phyloP scores from a whole-genome alignment of 2,329 filamentous ascomycete species.

The Dactylellina leptospora region DNA sequence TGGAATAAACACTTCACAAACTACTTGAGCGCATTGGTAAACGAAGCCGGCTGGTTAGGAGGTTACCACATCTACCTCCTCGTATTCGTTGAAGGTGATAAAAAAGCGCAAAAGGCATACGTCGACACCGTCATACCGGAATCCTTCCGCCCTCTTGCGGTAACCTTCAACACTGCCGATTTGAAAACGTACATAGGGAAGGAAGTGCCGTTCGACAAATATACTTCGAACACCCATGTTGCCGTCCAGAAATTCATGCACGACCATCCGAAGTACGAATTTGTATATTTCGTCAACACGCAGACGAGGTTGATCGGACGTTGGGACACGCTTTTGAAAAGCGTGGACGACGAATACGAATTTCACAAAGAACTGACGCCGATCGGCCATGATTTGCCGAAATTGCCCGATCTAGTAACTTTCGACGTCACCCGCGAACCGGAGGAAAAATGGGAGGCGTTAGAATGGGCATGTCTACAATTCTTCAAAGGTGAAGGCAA shows the following conservation, averaged over 20 bases:
- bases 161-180: slow-evolving; percentile 39
- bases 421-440: slow-evolving; percentile 46
- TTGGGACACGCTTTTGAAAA: slow-evolving; percentile 43
- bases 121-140: slow-evolving; percentile 25
- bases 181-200: slow-evolving; percentile 28
- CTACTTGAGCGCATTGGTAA: slow-evolving; percentile 24
- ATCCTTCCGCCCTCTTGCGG: slow-evolving; percentile 27
- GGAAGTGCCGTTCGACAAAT: slow-evolving; percentile 32
- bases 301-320: slow-evolving; percentile 34
- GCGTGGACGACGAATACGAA: slow-evolving; percentile 43
- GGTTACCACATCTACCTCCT: slow-evolving; percentile 38
- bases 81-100: slow-evolving; percentile 36
- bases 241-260: slow-evolving; percentile 46
- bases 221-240: slow-evolving; percentile 36
- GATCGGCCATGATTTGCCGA: slow-evolving; percentile 2
- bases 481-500: slow-evolving; percentile 26
- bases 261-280: slow-evolving; percentile 41
- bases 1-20: slow-evolving; percentile 38
- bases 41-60: slow-evolving; percentile 36
- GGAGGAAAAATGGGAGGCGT: slow-evolving; percentile 28
- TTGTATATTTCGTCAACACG: slow-evolving; percentile 35
- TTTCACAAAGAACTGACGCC: slow-evolving; percentile 35
- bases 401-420: slow-evolving; percentile 34
- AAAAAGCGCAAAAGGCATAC: slow-evolving; percentile 22
- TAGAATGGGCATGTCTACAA: slow-evolving; percentile 35